phyloP scores from a whole-genome alignment of 305 asterid species.

The Salvia sclarea region DNA sequence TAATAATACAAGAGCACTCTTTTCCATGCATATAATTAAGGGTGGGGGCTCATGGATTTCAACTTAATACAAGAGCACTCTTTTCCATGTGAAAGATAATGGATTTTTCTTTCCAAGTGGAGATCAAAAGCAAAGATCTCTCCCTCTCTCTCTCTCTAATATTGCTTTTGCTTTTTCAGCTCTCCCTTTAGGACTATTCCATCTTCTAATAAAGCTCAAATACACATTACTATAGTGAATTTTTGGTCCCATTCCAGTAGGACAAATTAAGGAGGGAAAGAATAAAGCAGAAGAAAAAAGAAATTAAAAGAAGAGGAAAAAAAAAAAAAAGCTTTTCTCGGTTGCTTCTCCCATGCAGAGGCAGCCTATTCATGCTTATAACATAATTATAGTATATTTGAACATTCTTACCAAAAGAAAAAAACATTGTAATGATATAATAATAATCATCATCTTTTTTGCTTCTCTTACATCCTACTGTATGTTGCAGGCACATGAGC shows the following conservation, averaged over 20 bases:
- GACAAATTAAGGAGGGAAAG: slow-evolving; percentile 44
- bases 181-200: slow-evolving; percentile 87
- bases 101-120: slow-evolving; percentile 57
- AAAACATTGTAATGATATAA: slow-evolving; percentile 69
- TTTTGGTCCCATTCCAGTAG: slow-evolving; percentile 53
- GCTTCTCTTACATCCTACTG: slow-evolving; percentile 55
- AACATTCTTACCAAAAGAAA: slow-evolving; percentile 46
- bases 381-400: slow-evolving; percentile 48
- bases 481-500: slow-evolving; percentile 65
- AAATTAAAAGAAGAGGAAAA: not conserved
- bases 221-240: slow-evolving; percentile 43
- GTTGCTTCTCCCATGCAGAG: slow-evolving; percentile 62
- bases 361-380: slow-evolving; percentile 52
- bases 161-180: slow-evolving; percentile 80
- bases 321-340: slow-evolving; percentile 33
- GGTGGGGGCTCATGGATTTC: slow-evolving; percentile 32
- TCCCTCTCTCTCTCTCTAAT: slow-evolving; percentile 30
- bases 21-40: slow-evolving; percentile 51
- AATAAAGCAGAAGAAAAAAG: slow-evolving; percentile 47
- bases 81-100: slow-evolving; percentile 61
- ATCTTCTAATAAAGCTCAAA: slow-evolving; percentile 80
- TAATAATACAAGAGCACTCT: slow-evolving; percentile 44
- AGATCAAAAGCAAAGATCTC: slow-evolving; percentile 69
- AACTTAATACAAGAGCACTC: slow-evolving; percentile 55
- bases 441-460: slow-evolving; percentile 73